These are phyloP conservation scores for Nakazawaea populi DNA, from an alignment of 805 yeast genomes.

Conservation along the genomic window DNA sequence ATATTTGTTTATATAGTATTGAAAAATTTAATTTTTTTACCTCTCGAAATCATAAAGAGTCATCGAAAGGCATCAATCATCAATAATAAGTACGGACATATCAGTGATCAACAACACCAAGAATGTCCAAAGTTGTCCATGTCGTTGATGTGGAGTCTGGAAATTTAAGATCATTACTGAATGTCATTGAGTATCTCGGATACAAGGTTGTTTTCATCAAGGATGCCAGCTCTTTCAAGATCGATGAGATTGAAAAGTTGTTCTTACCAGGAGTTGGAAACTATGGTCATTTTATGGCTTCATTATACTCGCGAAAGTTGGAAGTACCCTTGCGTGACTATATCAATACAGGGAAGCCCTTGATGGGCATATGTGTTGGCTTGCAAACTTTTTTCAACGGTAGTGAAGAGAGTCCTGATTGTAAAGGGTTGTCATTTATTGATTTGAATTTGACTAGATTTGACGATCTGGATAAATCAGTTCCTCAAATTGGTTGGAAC, in stretches of 20 bases:
- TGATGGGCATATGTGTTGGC: conserved; percentile 98
- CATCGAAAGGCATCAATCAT: neutral
- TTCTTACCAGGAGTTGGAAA: conserved; percentile 97
- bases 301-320: conserved; percentile 56
- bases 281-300: conserved; percentile 86
- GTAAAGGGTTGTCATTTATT: conserved; percentile 55
- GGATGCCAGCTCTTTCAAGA: conserved; percentile 47
- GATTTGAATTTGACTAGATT: conserved; percentile 55
- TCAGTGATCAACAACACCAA: neutral
- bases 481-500: conserved; percentile 98
- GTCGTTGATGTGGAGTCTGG: conserved; percentile 94
- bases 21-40: no score
- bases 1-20: neutral
- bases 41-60: neutral
- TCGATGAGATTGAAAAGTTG: conserved; percentile 45
- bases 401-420: conserved; percentile 66
- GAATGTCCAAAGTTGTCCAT: conserved; percentile 36
- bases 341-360: conserved; percentile 70
- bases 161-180: conserved; percentile 79
- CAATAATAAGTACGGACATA: no score
- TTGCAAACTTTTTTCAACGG: conserved; percentile 75
- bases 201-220: conserved; percentile 59
- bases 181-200: conserved; percentile 80
- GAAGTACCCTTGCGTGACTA: conserved; percentile 61
- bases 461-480: conserved; percentile 61